These are phyloP conservation scores for Micromonas commoda DNA, from an alignment of 139 green algal genomes.

Conservation along the genomic window DNA sequence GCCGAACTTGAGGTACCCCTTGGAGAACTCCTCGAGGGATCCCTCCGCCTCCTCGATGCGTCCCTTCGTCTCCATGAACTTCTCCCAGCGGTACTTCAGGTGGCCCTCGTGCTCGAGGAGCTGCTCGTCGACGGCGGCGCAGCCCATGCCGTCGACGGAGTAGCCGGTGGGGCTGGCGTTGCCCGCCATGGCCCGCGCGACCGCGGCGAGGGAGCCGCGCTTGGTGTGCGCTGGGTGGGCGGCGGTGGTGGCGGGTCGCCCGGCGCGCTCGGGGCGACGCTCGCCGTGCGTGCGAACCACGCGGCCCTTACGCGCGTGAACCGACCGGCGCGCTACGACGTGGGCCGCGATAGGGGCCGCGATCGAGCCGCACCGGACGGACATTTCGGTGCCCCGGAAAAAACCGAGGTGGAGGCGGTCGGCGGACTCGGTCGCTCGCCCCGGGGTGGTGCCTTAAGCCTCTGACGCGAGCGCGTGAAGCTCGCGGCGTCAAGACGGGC, in stretches of 20 bases:
- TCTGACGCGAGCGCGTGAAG: too few relatives aligned
- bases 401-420: too few relatives aligned
- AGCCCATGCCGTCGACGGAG: not conserved
- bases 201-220: not conserved
- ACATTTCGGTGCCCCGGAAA: too few relatives aligned
- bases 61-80: constrained; percentile 50
- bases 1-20: constrained; percentile 69
- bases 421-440: too few relatives aligned
- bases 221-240: not conserved
- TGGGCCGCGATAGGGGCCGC: too few relatives aligned
- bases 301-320: too few relatives aligned
- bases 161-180: not conserved
- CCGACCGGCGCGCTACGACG: too few relatives aligned
- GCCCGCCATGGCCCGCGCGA: not conserved
- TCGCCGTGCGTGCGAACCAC: too few relatives aligned
- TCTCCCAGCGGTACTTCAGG: constrained; percentile 66
- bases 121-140: constrained; percentile 45
- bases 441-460: too few relatives aligned
- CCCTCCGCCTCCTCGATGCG: constrained; percentile 60
- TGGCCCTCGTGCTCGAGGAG: constrained; percentile 59
- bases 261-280: too few relatives aligned
- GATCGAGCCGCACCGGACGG: too few relatives aligned
- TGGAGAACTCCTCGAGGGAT: constrained; percentile 49
- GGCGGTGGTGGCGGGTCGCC: not conserved
- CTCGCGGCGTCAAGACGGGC: too few relatives aligned